Evolutionary conservation across 2,329 filamentous ascomycete species (phyloP).

Genomic region (Penicillium sp.): DNA sequence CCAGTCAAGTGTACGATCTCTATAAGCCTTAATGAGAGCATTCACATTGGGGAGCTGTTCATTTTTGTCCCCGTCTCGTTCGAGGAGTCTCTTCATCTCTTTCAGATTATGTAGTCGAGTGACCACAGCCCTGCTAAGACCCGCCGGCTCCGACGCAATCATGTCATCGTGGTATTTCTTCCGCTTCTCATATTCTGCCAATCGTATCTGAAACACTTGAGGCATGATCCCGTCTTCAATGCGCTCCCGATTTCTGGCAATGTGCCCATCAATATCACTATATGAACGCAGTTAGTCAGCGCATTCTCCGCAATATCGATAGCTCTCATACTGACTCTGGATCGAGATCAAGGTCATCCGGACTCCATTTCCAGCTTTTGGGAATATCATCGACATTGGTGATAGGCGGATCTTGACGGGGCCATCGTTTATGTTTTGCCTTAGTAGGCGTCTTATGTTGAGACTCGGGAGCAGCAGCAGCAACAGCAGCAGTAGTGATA

Average conservation of each 20-base stretch:
- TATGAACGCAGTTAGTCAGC: neutral
- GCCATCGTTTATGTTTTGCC: neutral
- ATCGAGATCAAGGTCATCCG: constrained; percentile 1
- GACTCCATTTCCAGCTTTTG: neutral
- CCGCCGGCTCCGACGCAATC: neutral
- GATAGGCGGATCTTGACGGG: neutral
- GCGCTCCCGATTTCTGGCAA: neutral
- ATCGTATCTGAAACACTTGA: neutral
- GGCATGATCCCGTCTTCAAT: neutral
- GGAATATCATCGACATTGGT: neutral
- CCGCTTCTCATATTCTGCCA: neutral
- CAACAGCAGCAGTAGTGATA: too few relatives aligned
- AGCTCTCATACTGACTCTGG: neutral
- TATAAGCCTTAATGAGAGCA: neutral
- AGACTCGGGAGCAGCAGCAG: neutral
- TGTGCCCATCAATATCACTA: constrained; percentile 2
- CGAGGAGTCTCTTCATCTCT: neutral
- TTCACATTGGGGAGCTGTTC: neutral
- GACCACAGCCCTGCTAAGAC: neutral
- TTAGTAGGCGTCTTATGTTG: neutral
- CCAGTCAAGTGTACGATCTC: neutral
- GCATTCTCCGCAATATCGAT: neutral
- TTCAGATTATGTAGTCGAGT: neutral
- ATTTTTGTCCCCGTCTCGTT: neutral
- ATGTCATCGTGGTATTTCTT: neutral